Evolutionary conservation across 768 basidiomycete species (phyloP), one percentile per base, ranked within the genome.

Genomic region (Cystofilobasidium macerans): DNA sequence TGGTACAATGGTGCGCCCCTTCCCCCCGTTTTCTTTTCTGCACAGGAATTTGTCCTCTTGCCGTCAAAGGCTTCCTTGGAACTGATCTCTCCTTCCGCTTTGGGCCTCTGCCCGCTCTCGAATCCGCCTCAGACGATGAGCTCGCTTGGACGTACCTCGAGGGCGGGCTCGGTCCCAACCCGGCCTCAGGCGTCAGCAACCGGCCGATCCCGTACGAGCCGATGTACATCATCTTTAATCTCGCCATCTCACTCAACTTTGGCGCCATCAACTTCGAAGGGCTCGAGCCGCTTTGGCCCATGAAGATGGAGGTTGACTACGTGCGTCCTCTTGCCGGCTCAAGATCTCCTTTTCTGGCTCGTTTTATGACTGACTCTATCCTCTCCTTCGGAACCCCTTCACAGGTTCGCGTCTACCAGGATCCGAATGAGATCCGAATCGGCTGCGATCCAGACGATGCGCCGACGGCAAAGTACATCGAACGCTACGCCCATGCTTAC

Each of bases 201-300:
- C 42, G 67, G 18, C 54, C 40, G 14, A 43, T 68, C 24, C 61
- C 67, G 4, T 57, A 68, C 18, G 67, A 68, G 30, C 60, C 65
- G 24, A 67, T 67, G 65, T 58, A 58, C 57, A 58, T 58, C 57
- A 57, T 67, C 30, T 62, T 67, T 42, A 68, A 68, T 36, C 43
- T 68, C 33, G 67, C 67, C 45, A 62, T 68, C 47, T 63, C 61
- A 12, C 8, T 24, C 13, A 68, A 68, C 48, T 68, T 68, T 48
- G 67, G 67, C 43, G 32, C 32, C n/a, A 63, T 68, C 56, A 62
- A 68, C 51, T 32, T 28, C 43, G 67, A 58, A 12, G 45, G 57
- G 0, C 56, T 68, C 8, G 57, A n/a, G 8, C 35, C 42, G 22
- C 30, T 68, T 20, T 68, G 53, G 53, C 67, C 67, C 12, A 57